Evolutionary conservation across 2,329 filamentous ascomycete genomes (phyloP).

Genomic region (Lachnellula arida): DNA sequence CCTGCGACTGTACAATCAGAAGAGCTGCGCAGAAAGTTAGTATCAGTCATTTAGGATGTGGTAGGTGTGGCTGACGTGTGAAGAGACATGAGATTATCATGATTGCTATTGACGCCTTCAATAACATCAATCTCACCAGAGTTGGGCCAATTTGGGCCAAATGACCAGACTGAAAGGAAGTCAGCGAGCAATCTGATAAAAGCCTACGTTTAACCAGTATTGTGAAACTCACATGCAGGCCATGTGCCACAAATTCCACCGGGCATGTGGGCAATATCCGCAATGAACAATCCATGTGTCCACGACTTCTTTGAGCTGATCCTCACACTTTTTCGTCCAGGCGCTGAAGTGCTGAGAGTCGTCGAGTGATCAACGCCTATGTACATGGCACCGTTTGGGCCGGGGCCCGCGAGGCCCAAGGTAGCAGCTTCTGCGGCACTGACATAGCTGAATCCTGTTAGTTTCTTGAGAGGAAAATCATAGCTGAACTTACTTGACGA

Average conservation of each 20-base stretch:
- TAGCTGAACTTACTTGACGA: slow-evolving; percentile 54
- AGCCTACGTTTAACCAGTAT: not conserved
- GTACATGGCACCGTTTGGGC: slow-evolving; percentile 48
- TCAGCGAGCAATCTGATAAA: not conserved
- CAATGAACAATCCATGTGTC: slow-evolving; percentile 62
- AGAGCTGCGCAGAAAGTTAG: not conserved
- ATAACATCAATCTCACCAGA: slow-evolving; percentile 62
- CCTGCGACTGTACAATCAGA: slow-evolving; percentile 29
- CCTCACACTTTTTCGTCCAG: slow-evolving; percentile 59
- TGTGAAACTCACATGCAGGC: slow-evolving; percentile 52
- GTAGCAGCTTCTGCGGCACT: slow-evolving; percentile 18
- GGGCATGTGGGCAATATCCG: slow-evolving; percentile 70
- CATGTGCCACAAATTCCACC: slow-evolving; percentile 66
- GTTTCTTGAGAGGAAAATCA: slow-evolving; percentile 33
- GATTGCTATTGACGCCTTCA: slow-evolving; percentile 45
- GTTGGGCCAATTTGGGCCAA: slow-evolving; percentile 53
- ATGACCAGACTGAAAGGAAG: slow-evolving; percentile 39
- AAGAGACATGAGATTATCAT: slow-evolving; percentile 57
- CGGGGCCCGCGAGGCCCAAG: slow-evolving; percentile 38
- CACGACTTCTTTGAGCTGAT: slow-evolving; percentile 62
- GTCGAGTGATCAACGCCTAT: slow-evolving; percentile 64
- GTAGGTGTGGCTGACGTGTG: slow-evolving; percentile 44
- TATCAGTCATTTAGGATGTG: not conserved
- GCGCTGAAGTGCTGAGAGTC: slow-evolving; percentile 30
- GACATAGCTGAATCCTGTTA: slow-evolving; percentile 50